Percentiles rank a stretch among this genome's conserved stretches.
Conservation (phyloP, 805 yeast genomes). For the Scheffersomyces amazonensis region DNA sequence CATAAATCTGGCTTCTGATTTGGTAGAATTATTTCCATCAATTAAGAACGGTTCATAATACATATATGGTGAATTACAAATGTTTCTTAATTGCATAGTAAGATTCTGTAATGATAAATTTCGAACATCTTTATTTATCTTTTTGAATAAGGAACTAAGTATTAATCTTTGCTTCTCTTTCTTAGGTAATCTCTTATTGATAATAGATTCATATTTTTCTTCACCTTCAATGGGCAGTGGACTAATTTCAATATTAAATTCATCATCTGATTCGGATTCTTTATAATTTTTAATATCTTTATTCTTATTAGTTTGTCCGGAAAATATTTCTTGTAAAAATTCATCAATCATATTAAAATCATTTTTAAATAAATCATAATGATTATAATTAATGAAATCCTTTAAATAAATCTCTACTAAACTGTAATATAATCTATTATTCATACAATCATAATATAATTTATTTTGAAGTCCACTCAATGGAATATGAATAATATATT, state of each 20-base stretch:
- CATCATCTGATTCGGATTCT: constrained; percentile 30
- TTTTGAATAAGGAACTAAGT: constrained; percentile 10
- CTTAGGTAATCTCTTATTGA: constrained; percentile 1
- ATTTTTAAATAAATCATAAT: constrained; percentile 14
- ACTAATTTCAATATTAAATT: constrained; percentile 14
- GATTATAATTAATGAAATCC: constrained; percentile 49
- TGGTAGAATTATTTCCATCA: constrained; percentile 32
- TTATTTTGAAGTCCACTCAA: constrained; percentile 60
- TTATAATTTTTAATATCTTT: constrained; percentile 4
- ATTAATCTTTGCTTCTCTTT: constrained; percentile 10
- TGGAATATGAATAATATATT: constrained; percentile 75
- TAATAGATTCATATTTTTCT: constrained; percentile 1
- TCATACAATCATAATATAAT: constrained; percentile 56
- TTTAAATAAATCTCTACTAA: constrained; percentile 46
- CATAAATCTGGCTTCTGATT: constrained; percentile 25
- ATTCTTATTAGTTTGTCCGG: constrained; percentile 9
- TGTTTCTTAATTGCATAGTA: constrained; percentile 80
- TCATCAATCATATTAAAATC: constrained; percentile 31
- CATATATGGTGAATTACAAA: constrained; percentile 83
- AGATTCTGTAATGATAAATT: constrained; percentile 52
- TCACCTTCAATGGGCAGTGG: neutral
- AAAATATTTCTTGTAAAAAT: constrained; percentile 39
- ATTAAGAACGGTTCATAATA: constrained; percentile 72
- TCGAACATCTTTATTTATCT: constrained; percentile 24
- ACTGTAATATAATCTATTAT: constrained; percentile 40